phyloP scores from a whole-genome alignment of 441 rosid genomes.

The Melastoma candidum region DNA sequence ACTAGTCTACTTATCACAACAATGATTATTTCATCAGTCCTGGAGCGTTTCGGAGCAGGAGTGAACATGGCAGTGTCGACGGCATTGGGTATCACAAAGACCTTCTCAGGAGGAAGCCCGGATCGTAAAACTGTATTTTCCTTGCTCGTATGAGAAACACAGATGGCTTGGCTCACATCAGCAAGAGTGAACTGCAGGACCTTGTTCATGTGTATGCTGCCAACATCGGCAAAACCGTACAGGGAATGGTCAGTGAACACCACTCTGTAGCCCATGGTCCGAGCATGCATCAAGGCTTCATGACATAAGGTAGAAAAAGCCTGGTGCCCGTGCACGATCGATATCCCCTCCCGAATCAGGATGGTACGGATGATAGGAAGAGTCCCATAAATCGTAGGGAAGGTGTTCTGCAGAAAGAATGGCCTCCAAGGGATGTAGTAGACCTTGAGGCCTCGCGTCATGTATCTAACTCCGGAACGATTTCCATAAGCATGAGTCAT shows the following conservation, averaged over 20 bases:
- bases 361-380: slow-evolving; percentile 67
- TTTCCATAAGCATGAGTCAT: slow-evolving; percentile 93
- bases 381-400: slow-evolving; percentile 70
- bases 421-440: slow-evolving; percentile 82
- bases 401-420: slow-evolving; percentile 66
- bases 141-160: slow-evolving; percentile 95
- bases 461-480: slow-evolving; percentile 78
- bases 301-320: slow-evolving; percentile 97
- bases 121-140: slow-evolving; percentile 90
- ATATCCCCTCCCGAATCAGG: slow-evolving; percentile 68
- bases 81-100: slow-evolving; percentile 87
- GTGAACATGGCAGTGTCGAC: slow-evolving; percentile 97
- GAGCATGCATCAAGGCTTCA: slow-evolving; percentile 94
- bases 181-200: slow-evolving; percentile 89
- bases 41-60: slow-evolving; percentile 52
- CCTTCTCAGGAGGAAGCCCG: slow-evolving; percentile 79
- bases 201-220: slow-evolving; percentile 97
- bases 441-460: slow-evolving; percentile 80
- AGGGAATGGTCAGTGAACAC: slow-evolving; percentile 93
- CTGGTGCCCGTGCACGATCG: slow-evolving; percentile 90
- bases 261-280: slow-evolving; percentile 87
- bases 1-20: slow-evolving; percentile 95
- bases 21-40: slow-evolving; percentile 55
- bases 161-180: slow-evolving; percentile 88
- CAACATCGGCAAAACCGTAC: slow-evolving; percentile 90